Percentiles rank a stretch among this genome's conserved stretches.
These are phyloP conservation scores for Phytophthora agathidicida DNA, from an alignment of 352 stramenopile species.

Conservation along the genomic window DNA sequence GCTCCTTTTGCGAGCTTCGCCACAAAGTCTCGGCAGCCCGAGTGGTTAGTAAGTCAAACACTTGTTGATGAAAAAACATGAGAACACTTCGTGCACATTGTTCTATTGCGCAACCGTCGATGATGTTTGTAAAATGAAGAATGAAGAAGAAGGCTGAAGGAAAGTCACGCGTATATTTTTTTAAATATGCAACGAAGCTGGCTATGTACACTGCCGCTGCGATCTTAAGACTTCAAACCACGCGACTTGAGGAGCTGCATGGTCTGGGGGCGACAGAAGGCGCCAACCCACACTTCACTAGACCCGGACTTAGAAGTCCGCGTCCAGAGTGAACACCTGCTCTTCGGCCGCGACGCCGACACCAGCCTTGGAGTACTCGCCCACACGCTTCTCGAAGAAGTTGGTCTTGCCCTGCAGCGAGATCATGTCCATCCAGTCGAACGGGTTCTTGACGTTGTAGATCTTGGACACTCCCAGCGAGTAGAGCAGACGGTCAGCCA, in stretches of 20 bases:
- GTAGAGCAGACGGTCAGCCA: constrained; percentile 95
- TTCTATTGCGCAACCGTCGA: no score
- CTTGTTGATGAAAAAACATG: no score
- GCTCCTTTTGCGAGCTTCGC: no score
- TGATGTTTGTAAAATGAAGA: neutral
- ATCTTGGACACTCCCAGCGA: constrained; percentile 93
- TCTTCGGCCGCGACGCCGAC: constrained; percentile 92
- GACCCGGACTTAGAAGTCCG: constrained; percentile 87
- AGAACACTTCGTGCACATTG: no score
- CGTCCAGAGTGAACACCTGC: constrained; percentile 93
- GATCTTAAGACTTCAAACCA: constrained; percentile 30
- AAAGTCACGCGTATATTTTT: constrained; percentile 31
- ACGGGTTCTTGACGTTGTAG: constrained; percentile 96
- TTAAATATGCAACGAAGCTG: constrained; percentile 48
- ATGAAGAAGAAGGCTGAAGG: neutral
- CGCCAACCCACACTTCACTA: neutral
- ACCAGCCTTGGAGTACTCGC: constrained; percentile 98
- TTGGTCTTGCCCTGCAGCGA: constrained; percentile 98
- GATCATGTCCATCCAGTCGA: constrained; percentile 99
- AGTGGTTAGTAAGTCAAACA: no score
- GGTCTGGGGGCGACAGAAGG: constrained; percentile 11
- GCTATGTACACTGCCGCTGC: constrained; percentile 35
- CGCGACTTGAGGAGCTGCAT: constrained; percentile 25
- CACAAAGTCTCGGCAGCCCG: no score
- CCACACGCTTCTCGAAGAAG: constrained; percentile 98